Conservation (phyloP, 139 green algal genomes). For the Haematococcus sp. region DNA sequence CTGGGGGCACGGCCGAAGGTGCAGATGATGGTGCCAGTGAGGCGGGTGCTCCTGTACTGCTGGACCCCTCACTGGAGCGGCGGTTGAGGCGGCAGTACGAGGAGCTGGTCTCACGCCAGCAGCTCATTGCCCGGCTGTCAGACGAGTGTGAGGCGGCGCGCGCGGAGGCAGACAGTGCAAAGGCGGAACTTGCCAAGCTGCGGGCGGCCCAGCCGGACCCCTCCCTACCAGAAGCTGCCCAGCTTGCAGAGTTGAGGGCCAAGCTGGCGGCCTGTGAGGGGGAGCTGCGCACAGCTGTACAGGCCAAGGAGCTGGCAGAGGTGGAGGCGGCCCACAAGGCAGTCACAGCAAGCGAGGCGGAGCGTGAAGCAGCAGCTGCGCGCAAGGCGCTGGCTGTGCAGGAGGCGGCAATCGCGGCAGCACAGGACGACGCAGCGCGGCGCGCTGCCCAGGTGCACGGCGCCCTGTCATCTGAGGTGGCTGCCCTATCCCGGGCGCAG, state of each 20-base stretch:
- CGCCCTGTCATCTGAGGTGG: conserved; percentile 30
- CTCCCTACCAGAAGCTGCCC: not conserved
- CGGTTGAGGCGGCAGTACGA: conserved; percentile 10
- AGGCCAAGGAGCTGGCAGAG: conserved; percentile 9
- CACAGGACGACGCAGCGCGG: not conserved
- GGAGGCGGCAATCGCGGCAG: not conserved
- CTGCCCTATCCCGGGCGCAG: conserved; percentile 10
- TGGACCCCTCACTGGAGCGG: conserved; percentile 14
- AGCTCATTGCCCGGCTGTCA: conserved; percentile 25
- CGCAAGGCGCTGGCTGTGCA: not conserved
- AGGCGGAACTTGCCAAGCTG: not conserved
- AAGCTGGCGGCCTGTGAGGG: not conserved
- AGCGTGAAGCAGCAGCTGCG: conserved; percentile 1
- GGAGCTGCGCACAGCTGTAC: not conserved
- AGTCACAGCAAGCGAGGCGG: not conserved
- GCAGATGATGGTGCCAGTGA: too few species aligned
- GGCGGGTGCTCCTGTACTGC: conserved; percentile 9
- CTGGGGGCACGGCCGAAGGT: not conserved
- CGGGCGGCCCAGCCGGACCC: not conserved
- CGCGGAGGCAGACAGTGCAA: not conserved
- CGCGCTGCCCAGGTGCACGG: conserved; percentile 16
- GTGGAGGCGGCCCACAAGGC: conserved; percentile 6
- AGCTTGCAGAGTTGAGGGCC: not conserved
- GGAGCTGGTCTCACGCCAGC: conserved; percentile 26
- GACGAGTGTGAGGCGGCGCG: conserved; percentile 21